Conservation (phyloP, 495 filamentous ascomycete genomes). For the Neurospora sp. region DNA sequence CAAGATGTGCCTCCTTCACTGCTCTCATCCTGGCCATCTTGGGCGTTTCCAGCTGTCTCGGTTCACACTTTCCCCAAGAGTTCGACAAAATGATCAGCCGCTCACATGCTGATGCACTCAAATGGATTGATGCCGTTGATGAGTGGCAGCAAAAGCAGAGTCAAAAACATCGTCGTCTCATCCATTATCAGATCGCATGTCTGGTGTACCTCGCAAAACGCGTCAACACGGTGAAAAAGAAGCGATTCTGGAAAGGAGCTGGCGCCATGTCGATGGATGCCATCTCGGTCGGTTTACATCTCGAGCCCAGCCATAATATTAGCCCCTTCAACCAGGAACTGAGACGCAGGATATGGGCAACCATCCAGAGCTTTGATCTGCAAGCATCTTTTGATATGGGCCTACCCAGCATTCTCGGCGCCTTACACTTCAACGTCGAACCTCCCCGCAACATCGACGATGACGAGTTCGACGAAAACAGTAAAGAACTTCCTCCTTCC, state of each 20-base stretch:
- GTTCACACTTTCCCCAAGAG: constrained; percentile 19
- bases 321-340: constrained; percentile 52
- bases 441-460: constrained; percentile 35
- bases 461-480: constrained; percentile 33
- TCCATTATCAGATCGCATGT: constrained; percentile 37
- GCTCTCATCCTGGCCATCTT: constrained; percentile 34
- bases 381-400: constrained; percentile 51
- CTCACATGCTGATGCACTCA: constrained; percentile 21
- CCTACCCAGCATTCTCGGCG: constrained; percentile 37
- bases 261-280: constrained; percentile 46
- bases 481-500: constrained; percentile 24
- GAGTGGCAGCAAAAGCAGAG: constrained; percentile 28
- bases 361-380: constrained; percentile 49
- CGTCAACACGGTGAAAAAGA: constrained; percentile 36
- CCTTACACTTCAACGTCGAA: constrained; percentile 27
- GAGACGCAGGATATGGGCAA: constrained; percentile 55
- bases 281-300: constrained; percentile 46
- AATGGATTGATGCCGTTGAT: constrained; percentile 31
- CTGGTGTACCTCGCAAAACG: constrained; percentile 35
- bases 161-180: constrained; percentile 32
- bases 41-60: constrained; percentile 28
- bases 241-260: constrained; percentile 45
- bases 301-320: constrained; percentile 34
- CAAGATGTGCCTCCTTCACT: constrained; percentile 34
- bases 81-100: constrained; percentile 27